Evolutionary conservation across 108 stramenopile genomes (phyloP), one percentile per base, ranked within the genome.

Genomic region (Conticribra weissflogii): DNA sequence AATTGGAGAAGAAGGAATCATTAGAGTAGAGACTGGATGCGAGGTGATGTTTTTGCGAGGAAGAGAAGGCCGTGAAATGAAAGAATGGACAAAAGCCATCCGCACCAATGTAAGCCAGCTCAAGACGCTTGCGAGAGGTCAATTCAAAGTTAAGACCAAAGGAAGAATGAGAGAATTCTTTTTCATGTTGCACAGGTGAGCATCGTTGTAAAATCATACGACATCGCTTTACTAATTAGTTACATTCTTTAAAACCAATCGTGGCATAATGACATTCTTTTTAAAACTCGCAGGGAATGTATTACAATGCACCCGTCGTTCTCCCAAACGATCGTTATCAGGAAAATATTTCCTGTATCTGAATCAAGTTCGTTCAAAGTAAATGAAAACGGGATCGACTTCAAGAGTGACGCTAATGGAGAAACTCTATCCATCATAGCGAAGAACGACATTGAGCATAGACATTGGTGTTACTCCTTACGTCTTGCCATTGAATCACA

Each of bases 11-110:
- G 73, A 58, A 45, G 73, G 57, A 30, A 49, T 74, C 41, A 74
- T 74, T 60, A 64, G 73, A 22, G 54, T 74, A 28, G 73, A 74
- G 29, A 74, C 59, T 3, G 73, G 73, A n/a, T 30, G 45, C n/a
- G 65, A 66, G 54, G 64, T 60, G 12, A 5, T 66, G 0, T 59
- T 66, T 18, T 45, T 74, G 9, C 66, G 60, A 31, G 73, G 73
- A 22, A 74, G 56, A 52, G 59, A 54, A 59, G 18, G 33, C 8
- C 21, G 12, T 16, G 72, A 74, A 50, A 74, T 52, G 24, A 64
- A 63, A 29, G 72, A 74, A 29, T 74, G 72, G 72, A 74, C 41
- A 57, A 74, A 64, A 54, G 63, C 72, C 1, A 74, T 74, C 52
- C 63, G 52, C n/a, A 32, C 45, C 15, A 66, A 65, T 44, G 72